Base-by-base conservation (phyloP, 2,329 filamentous ascomycete species). In the Hymenoscyphus fructigenus region DNA sequence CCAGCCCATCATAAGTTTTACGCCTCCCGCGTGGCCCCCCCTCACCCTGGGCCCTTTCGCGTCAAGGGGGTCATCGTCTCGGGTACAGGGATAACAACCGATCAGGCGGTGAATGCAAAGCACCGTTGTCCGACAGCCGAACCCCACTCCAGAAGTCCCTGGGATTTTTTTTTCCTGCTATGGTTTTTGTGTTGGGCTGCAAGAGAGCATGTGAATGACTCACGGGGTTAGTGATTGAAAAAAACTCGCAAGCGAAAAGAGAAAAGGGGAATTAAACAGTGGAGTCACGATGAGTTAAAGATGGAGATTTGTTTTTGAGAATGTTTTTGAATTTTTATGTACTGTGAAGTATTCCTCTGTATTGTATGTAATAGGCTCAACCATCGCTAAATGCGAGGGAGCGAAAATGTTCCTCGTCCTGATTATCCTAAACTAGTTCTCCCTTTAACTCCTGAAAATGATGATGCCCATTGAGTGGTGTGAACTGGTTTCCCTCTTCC, bases 401-500 rank as follows among this genome's bases (percentile, higher is more conserved):
- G 59, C 41, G 23, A 34, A 20, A 60, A 29, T 29, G 26, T n/a
- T 28, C 20, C 15, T 5, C 50, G 5, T 14, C 20, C 20, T 15
- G 41, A 47, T n/a, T 47, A 28, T 28, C 15, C 26, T 12, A 12
- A 29, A 29, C 28, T 26, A 60, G 28, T 50, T 9, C 55, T 53
- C 36, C 47, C 60, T 29, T 61, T 23, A 56, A 55, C 44, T 56
- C 60, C 60, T 5, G 9, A 34, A 57, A 32, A 20, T 5, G 10
- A 57, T 15, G 2, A 7, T 53, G 10, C 17, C 32, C 50, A 17
- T n/a, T 57, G 56, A 59, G 61, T 59, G 61, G 56, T 53, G 61
- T 63, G 56, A 63, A 63, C 61, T 59, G 57, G 5, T 56, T 36
- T 26, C 28, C 20, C 29, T 23, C 55, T 12, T 36, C 1, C 29